Evolutionary conservation across 345 rosid species (phyloP), one percentile per base, ranked within the genome.

Genomic region (Eucalyptus regnans): DNA sequence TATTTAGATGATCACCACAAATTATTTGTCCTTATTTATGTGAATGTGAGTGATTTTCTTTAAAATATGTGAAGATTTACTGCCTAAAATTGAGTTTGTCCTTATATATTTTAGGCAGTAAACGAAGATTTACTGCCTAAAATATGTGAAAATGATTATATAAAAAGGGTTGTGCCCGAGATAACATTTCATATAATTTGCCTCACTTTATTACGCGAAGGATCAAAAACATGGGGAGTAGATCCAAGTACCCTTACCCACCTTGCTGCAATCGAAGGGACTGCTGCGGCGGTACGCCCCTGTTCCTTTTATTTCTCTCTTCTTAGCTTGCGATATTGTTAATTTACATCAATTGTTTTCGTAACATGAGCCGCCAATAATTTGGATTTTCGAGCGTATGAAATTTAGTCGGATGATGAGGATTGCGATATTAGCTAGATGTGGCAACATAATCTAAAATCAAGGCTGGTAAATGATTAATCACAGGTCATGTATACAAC

Each of bases 401-500:
- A 58, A 25, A 58, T 58, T 58, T 58, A 58, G 14, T 58, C 27
- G 64, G 64, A 58, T 58, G n/a, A 58, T 58, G n/a, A 58, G 64
- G 64, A 14, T 25, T 23, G 64, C n/a, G 5, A 10, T 23, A 58
- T 23, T 9, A 58, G n/a, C 12, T 11, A 11, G n/a, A 11, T 58
- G n/a, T 25, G 64, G n/a, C 64, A 25, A 54, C 58, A 54, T 54
- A 58, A 58, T 56, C 11, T 23, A 25, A 56, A 25, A 56, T 25
- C n/a, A 5, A 58, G 64, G n/a, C 12, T 11, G 2, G 6, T 58
- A 58, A 25, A 58, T 58, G n/a, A 58, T 25, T 58, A 18, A 58
- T 58, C 14, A 1, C 29, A 58, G 64, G 14, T 25, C 1, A 56
- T 4, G 1, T 9, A 56, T 1, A 5, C 62, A 3, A 3, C 29